phyloP scores from a whole-genome alignment of 768 basidiomycete genomes.

The Suillus plorans region DNA sequence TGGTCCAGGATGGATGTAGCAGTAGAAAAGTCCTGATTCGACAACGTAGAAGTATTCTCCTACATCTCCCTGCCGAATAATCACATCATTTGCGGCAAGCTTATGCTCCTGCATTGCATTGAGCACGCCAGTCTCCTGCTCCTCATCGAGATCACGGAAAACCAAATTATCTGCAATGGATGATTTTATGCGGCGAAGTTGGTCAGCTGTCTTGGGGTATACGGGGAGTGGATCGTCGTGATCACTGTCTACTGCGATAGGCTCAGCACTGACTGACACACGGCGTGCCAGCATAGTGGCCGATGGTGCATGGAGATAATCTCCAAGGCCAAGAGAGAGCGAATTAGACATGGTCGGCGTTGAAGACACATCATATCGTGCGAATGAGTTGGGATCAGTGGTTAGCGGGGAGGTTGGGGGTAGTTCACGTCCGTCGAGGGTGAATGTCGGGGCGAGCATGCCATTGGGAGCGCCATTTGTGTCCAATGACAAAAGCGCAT shows the following conservation, averaged over 20 bases:
- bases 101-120: conserved; percentile 92
- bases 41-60: conserved; percentile 99
- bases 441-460: conserved; percentile 53
- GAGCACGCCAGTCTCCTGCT: conserved; percentile 89
- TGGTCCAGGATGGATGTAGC: conserved; percentile 74
- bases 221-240: conserved; percentile 69
- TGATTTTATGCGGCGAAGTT: conserved; percentile 82
- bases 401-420: conserved; percentile 63
- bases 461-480: conserved; percentile 26
- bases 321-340: conserved; percentile 45
- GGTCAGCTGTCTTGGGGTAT: conserved; percentile 77
- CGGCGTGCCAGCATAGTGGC: conserved; percentile 86
- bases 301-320: conserved; percentile 71
- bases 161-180: conserved; percentile 90
- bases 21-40: conserved; percentile 82
- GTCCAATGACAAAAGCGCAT: conserved; percentile 65
- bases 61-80: conserved; percentile 95
- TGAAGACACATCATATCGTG: conserved; percentile 45
- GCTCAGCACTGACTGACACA: conserved; percentile 94
- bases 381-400: conserved; percentile 46
- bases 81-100: conserved; percentile 73
- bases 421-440: conserved; percentile 56
- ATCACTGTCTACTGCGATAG: conserved; percentile 78
- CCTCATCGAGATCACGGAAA: conserved; percentile 95
- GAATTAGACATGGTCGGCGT: conserved; percentile 46